These are phyloP conservation scores for Vickermania ingenoplastis DNA, from an alignment of 208 protist species.

Conservation along the genomic window DNA sequence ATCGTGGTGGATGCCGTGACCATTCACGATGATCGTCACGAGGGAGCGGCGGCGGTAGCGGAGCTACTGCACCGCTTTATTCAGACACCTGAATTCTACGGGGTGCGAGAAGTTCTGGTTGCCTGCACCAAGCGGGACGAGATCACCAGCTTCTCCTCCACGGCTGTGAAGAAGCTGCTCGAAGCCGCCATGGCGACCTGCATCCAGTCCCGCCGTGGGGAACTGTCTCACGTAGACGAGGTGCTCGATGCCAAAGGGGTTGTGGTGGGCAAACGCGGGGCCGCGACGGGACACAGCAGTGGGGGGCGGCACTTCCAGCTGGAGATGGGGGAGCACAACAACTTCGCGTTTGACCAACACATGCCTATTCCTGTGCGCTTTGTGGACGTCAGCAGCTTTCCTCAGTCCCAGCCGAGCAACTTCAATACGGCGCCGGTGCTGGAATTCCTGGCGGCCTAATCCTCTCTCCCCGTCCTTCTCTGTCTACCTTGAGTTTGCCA, in stretches of 20 bases:
- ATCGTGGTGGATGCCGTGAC: constrained; percentile 66
- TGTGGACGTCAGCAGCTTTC: constrained; percentile 55
- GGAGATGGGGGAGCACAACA: constrained; percentile 25
- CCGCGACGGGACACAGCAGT: constrained; percentile 2
- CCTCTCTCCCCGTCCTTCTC: too few relatives aligned
- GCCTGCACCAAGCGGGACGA: constrained; percentile 82
- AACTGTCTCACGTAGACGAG: constrained; percentile 44
- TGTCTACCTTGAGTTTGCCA: too few relatives aligned
- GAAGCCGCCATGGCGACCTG: constrained; percentile 48
- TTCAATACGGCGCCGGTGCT: constrained; percentile 35
- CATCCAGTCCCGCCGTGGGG: constrained; percentile 33
- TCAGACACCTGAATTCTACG: constrained; percentile 59
- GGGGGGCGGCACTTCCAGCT: constrained; percentile 22
- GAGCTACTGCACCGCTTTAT: constrained; percentile 49
- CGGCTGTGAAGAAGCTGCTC: constrained; percentile 59
- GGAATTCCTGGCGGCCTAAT: constrained; percentile 41
- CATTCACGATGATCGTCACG: constrained; percentile 63
- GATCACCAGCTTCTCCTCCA: constrained; percentile 69
- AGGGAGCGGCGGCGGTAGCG: constrained; percentile 61
- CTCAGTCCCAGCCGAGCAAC: constrained; percentile 18
- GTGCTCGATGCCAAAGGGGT: constrained; percentile 47
- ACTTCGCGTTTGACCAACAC: constrained; percentile 46
- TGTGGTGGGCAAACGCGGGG: constrained; percentile 9
- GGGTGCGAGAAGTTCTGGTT: constrained; percentile 46
- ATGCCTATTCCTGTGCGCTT: constrained; percentile 39